These are phyloP conservation scores for Rutstroemia sp. DNA, from an alignment of 2,329 filamentous ascomycete genomes.

Conservation along the genomic window DNA sequence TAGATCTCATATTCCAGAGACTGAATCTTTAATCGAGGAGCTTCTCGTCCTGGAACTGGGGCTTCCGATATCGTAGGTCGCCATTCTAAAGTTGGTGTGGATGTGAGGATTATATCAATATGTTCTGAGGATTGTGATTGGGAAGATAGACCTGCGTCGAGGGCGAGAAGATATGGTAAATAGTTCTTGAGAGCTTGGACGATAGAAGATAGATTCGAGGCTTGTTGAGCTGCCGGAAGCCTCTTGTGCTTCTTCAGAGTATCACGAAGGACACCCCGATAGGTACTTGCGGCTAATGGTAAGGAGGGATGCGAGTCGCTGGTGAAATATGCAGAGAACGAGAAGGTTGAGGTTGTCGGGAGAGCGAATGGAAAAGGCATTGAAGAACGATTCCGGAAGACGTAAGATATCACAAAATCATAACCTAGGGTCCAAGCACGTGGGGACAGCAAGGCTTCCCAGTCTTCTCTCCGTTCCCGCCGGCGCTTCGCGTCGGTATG, in stretches of 20 bases:
- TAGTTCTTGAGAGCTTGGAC: conserved; percentile 67
- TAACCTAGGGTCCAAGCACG: neutral
- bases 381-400: neutral
- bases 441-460: neutral
- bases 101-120: conserved; percentile 58
- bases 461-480: neutral
- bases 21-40: conserved; percentile 58
- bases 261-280: conserved; percentile 76
- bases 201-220: conserved; percentile 62
- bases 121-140: conserved; percentile 47
- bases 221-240: conserved; percentile 63
- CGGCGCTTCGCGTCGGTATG: too few relatives aligned
- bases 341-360: conserved; percentile 82
- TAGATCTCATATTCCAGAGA: conserved; percentile 78
- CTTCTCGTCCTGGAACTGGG: conserved; percentile 56
- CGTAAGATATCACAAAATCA: neutral
- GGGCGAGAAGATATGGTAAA: conserved; percentile 72
- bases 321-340: conserved; percentile 69
- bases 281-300: conserved; percentile 72
- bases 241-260: conserved; percentile 85
- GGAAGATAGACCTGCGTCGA: conserved; percentile 64
- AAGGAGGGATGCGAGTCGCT: conserved; percentile 85
- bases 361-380: conserved; percentile 85
- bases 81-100: conserved; percentile 68
- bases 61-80: conserved; percentile 66